phyloP scores from a whole-genome alignment of 2,329 filamentous ascomycete genomes.

The Claviceps lovelessii region DNA sequence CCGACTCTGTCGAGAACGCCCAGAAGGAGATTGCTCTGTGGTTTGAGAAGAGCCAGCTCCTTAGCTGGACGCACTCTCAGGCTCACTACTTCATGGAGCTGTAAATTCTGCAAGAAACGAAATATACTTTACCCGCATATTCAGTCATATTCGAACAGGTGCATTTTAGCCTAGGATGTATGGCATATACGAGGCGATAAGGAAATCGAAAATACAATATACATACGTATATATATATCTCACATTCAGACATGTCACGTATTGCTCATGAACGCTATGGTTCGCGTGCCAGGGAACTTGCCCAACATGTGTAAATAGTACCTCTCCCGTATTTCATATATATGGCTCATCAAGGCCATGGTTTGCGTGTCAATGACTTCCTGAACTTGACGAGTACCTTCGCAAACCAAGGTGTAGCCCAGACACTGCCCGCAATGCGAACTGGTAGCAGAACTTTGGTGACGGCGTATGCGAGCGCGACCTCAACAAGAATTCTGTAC shows the following conservation, averaged over 20 bases:
- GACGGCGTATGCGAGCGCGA: slow-evolving; percentile 81
- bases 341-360: slow-evolving; percentile 6
- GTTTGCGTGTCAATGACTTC: slow-evolving; percentile 16
- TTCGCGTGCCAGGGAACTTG: slow-evolving; percentile 13
- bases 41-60: slow-evolving; percentile 82
- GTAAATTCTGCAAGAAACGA: slow-evolving; percentile 20
- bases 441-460: slow-evolving; percentile 74
- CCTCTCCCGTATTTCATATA: no score
- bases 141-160: neutral
- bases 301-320: no score
- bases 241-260: neutral
- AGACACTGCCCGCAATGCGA: slow-evolving; percentile 64
- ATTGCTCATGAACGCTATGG: slow-evolving; percentile 6
- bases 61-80: slow-evolving; percentile 71
- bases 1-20: slow-evolving; percentile 95
- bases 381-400: slow-evolving; percentile 38
- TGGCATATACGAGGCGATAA: slow-evolving; percentile 3
- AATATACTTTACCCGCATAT: neutral
- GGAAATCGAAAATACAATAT: neutral
- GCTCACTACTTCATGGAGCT: slow-evolving; percentile 98
- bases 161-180: neutral
- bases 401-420: slow-evolving; percentile 89
- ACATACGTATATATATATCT: neutral
- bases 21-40: slow-evolving; percentile 99
- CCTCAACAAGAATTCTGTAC: slow-evolving; percentile 47